Base-by-base conservation (phyloP, 164 flowering plant species). In the Stephania cephalantha region DNA sequence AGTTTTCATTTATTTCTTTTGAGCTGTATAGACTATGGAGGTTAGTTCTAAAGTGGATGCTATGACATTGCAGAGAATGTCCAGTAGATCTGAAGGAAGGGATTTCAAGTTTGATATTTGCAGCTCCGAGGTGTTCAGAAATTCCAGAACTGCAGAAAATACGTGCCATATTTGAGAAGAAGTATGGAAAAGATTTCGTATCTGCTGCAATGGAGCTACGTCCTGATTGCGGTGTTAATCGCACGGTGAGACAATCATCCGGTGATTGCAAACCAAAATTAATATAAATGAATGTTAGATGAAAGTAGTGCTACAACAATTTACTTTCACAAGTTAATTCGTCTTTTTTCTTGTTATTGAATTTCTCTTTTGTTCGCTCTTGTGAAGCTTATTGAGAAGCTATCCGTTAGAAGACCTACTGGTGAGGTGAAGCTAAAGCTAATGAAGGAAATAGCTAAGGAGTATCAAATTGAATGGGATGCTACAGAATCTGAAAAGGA, bases 401-500 rank as follows among this genome's bases (percentile, higher is more conserved):
- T 95, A 70, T 93, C 98, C 11, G 97, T 91, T 48, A 86, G 87
- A 84, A 85, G 92, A 25, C 95, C 99, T n/a, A 64, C 84, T 71
- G 97, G 99, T 76, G 93, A 96, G 85, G 77, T 85, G 12, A 96
- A 96, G 82, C 46, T 96, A 84, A 92, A 91, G 83, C 79, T 96
- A 72, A 77, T 96, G 97, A 93, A 96, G 83, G 99, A 93, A 79
- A 96, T 96, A 83, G 98, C 99, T 10, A 93, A 92, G 86, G 99
- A 96, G 73, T 84, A 87, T 83, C 90, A 90, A 83, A 81, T 93
- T 55, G 88, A 89, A 55, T 96, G 99, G 99, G 97, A 96, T 79
- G 86, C 90, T 11, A 55, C 91, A 68, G 98, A 92, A 76, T 84
- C 95, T 0, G 99, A 93, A 80, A 79, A n/a, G 76, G 98, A 93